Evolutionary conservation across 257 asterid genomes (phyloP).

Genomic region (Gynochthodes officinalis): DNA sequence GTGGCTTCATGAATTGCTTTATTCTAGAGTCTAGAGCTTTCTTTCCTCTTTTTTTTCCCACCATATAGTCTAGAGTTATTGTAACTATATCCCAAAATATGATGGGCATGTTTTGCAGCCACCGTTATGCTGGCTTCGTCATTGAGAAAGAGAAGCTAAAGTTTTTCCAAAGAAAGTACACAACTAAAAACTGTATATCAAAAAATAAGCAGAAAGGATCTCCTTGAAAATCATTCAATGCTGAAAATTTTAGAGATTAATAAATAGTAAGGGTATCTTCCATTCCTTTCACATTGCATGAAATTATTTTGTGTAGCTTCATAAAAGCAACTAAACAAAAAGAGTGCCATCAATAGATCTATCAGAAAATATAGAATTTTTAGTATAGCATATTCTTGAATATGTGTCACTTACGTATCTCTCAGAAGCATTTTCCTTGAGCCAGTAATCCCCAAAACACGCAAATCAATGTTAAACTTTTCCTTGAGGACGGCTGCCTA

Average conservation of each 20-base stretch:
- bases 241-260: not conserved
- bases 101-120: not conserved
- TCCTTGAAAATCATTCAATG: not conserved
- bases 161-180: not conserved
- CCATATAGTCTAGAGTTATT: too few species aligned
- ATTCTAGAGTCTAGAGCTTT: too few species aligned
- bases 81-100: too few species aligned
- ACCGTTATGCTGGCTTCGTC: not conserved
- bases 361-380: not conserved
- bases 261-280: not conserved
- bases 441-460: constrained; percentile 94
- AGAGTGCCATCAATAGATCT: not conserved
- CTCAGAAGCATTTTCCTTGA: constrained; percentile 72
- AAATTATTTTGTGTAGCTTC: not conserved
- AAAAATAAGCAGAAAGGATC: not conserved
- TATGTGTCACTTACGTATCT: constrained; percentile 52
- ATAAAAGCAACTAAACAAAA: not conserved
- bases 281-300: not conserved
- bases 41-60: too few species aligned
- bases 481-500: constrained; percentile 96
- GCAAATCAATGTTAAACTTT: constrained; percentile 89
- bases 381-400: constrained; percentile 1
- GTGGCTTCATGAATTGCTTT: not conserved
- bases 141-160: not conserved
- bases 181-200: too few species aligned